phyloP scores from a whole-genome alignment of 2,329 filamentous ascomycete species.

The Fusarium devonianum region DNA sequence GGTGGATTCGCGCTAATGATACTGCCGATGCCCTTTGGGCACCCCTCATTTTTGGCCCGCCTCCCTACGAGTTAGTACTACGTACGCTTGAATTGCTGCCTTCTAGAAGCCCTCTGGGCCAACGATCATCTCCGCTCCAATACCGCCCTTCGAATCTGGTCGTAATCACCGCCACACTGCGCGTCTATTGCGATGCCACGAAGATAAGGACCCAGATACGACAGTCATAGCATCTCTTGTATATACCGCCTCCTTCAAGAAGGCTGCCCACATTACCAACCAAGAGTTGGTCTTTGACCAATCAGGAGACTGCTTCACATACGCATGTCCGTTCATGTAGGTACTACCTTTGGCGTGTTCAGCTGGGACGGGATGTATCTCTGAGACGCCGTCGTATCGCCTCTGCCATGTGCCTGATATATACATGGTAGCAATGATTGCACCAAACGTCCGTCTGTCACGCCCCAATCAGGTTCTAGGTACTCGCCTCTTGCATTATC shows the following conservation, averaged over 20 bases:
- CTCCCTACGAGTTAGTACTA: no score
- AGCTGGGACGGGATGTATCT: slow-evolving; percentile 33
- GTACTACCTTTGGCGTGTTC: slow-evolving; percentile 25
- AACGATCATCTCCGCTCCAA: slow-evolving; percentile 1
- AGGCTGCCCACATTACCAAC: slow-evolving; percentile 8
- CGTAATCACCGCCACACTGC: slow-evolving; percentile 28
- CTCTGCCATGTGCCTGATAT: slow-evolving; percentile 22
- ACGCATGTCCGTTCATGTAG: slow-evolving; percentile 24
- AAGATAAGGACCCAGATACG: slow-evolving; percentile 2
- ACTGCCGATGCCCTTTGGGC: no score
- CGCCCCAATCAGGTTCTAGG: slow-evolving; percentile 5
- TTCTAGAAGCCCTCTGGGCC: slow-evolving; percentile 39
- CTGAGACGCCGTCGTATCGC: slow-evolving; percentile 29
- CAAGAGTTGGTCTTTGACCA: slow-evolving; percentile 1
- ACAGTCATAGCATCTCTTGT: slow-evolving; percentile 1
- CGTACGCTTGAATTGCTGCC: no score
- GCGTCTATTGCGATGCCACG: slow-evolving; percentile 33
- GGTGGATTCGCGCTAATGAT: no score
- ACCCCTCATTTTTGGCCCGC: no score
- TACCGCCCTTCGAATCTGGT: slow-evolving; percentile 7
- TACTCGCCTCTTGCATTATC: slow-evolving; percentile 7
- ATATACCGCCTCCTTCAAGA: slow-evolving; percentile 5
- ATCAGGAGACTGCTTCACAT: slow-evolving; percentile 1
- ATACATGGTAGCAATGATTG: slow-evolving; percentile 31
- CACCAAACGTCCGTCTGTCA: slow-evolving; percentile 11